A percentile compares a stretch with the other conserved stretches of the same genome.
These are phyloP conservation scores for Endotrypanum monterogeii DNA, from an alignment of 208 protist genomes.

Conservation along the genomic window DNA sequence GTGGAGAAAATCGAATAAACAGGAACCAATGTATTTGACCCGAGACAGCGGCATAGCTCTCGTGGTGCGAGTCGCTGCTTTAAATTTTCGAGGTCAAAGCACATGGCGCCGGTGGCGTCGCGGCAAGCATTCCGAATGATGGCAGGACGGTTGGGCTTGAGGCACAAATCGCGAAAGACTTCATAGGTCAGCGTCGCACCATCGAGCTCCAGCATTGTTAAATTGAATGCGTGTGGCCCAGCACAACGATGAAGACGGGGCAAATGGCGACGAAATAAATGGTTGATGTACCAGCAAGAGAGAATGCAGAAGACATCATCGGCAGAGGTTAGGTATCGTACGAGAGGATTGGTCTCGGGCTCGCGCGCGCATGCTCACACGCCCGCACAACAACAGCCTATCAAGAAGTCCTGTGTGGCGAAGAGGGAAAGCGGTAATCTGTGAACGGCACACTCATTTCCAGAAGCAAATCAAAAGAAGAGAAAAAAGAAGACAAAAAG, in stretches of 20 bases:
- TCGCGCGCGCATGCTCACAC: background rate
- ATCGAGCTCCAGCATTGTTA: conserved; percentile 62
- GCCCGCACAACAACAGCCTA: background rate
- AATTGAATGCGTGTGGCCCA: background rate
- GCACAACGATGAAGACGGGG: background rate
- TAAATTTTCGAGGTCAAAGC: conserved; percentile 34
- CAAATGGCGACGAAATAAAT: background rate
- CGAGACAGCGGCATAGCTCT: conserved; percentile 31
- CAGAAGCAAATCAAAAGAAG: too few relatives aligned
- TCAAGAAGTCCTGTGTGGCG: background rate
- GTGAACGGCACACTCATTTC: background rate
- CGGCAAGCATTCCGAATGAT: conserved; percentile 56
- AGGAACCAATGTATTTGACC: conserved; percentile 41
- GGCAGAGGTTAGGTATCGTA: background rate
- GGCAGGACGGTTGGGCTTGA: conserved; percentile 69
- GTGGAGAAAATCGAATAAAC: conserved; percentile 34
- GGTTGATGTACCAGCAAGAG: background rate
- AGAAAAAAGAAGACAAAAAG: background rate
- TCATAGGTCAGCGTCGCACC: conserved; percentile 61
- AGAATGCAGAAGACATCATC: background rate
- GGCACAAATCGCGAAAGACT: conserved; percentile 55
- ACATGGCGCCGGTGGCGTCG: background rate
- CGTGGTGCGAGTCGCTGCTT: conserved; percentile 28
- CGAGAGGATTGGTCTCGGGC: background rate
- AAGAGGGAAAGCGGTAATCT: background rate